Evolutionary conservation across 176 grass and related monocot species (phyloP).

Genomic region (Cenchrus fungigraminus): DNA sequence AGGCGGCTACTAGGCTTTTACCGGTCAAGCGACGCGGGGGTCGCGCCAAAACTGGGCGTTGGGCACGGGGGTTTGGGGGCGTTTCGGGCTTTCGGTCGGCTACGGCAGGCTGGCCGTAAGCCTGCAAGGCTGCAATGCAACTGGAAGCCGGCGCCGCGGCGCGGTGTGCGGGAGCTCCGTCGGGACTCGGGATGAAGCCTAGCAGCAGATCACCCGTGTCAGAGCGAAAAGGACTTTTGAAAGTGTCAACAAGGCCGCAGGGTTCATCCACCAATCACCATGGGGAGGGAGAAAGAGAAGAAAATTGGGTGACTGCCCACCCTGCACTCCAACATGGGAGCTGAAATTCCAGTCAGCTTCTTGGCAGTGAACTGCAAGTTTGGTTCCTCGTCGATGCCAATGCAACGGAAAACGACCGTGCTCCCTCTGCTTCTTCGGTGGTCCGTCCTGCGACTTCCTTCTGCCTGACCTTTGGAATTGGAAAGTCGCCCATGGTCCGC

Average conservation of each 20-base stretch:
- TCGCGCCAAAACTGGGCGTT: not conserved
- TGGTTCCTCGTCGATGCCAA: not conserved
- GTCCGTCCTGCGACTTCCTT: not conserved
- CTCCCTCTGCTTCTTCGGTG: not conserved
- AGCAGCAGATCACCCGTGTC: not conserved
- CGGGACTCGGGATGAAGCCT: no score
- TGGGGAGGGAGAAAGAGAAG: not conserved
- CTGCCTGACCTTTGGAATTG: not conserved
- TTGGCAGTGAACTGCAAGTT: not conserved
- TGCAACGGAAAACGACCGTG: not conserved
- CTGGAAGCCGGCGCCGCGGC: not conserved
- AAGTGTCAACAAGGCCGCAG: not conserved
- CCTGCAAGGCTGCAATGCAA: no score
- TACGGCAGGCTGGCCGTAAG: not conserved
- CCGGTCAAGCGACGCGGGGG: slow-evolving; percentile 35
- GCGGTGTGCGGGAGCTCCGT: not conserved
- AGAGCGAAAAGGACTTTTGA: slow-evolving; percentile 2
- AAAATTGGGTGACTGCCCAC: not conserved
- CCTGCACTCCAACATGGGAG: not conserved
- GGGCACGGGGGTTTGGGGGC: no score
- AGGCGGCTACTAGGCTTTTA: not conserved
- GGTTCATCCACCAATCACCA: no score
- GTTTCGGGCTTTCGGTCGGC: not conserved
- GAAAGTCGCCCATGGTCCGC: not conserved
- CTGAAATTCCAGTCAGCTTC: not conserved